Conservation (phyloP, 306 rosid genomes). For the Prunus salicina region DNA sequence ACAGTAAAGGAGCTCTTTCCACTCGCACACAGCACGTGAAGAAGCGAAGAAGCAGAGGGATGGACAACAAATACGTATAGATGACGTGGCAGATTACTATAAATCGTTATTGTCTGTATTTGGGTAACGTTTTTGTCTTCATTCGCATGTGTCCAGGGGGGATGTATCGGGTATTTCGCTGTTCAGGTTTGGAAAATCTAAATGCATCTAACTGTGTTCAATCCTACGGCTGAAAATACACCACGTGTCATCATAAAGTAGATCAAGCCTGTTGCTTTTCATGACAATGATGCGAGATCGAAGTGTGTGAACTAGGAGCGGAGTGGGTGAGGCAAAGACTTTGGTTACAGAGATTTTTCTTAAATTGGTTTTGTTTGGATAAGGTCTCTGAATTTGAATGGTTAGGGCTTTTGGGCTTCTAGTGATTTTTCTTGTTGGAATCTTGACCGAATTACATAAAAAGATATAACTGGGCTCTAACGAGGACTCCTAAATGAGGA, state of each 20-base stretch:
- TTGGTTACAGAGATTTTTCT: not conserved
- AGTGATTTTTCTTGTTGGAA: not conserved
- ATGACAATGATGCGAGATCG: not conserved
- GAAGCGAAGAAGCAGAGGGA: not conserved
- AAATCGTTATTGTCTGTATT: not conserved
- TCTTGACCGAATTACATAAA: not conserved
- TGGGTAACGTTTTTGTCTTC: not conserved
- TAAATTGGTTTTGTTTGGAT: not conserved
- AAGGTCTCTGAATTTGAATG: not conserved
- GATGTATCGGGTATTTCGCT: slow-evolving; percentile 15
- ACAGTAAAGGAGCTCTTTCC: too few species aligned
- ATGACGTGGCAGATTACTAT: not conserved
- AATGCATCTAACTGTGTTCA: not conserved
- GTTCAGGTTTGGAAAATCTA: not conserved
- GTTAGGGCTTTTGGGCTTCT: not conserved
- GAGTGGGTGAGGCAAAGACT: too few species aligned
- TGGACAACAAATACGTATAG: not conserved
- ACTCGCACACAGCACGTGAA: not conserved
- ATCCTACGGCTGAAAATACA: accelerated
- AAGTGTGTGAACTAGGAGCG: not conserved
- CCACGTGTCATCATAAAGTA: not conserved
- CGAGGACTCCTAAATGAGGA: too few species aligned
- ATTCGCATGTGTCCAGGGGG: slow-evolving; percentile 21
- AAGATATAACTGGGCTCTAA: too few species aligned
- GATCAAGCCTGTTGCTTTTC: not conserved